These are phyloP conservation scores for Puccinia hordei DNA, from an alignment of 1,284 basidiomycete species.

Conservation along the genomic window DNA sequence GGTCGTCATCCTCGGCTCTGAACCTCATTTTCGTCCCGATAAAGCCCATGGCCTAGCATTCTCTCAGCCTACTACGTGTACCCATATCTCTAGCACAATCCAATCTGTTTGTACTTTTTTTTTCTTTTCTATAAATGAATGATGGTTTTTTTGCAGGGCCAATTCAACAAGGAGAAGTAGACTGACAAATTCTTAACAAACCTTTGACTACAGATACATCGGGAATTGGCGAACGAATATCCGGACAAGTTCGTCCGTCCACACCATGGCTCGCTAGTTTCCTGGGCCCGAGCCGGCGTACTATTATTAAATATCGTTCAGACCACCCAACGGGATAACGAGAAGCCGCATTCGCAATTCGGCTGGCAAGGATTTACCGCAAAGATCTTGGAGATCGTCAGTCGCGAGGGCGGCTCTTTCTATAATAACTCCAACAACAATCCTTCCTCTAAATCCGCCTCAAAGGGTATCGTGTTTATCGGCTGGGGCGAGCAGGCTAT, in stretches of 20 bases:
- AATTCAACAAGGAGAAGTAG: background rate
- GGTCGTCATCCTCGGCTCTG: constrained; percentile 36
- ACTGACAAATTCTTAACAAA: background rate
- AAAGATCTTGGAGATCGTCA: constrained; percentile 17
- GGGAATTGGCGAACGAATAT: constrained; percentile 31
- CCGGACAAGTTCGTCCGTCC: constrained; percentile 20
- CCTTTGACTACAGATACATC: constrained; percentile 30
- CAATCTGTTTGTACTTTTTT: constrained; percentile 5
- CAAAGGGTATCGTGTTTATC: constrained; percentile 44
- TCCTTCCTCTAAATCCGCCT: background rate
- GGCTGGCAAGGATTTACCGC: constrained; percentile 34
- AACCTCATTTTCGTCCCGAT: background rate
- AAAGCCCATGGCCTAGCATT: constrained; percentile 39
- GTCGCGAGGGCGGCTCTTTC: constrained; percentile 2
- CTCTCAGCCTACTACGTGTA: constrained; percentile 20
- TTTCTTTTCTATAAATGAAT: background rate
- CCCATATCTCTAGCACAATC: constrained; percentile 16
- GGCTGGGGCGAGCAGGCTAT: constrained; percentile 35
- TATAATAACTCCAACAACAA: background rate
- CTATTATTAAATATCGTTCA: constrained; percentile 33
- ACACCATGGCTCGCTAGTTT: constrained; percentile 27
- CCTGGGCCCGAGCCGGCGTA: constrained; percentile 32
- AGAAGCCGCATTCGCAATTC: background rate
- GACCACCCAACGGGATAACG: constrained; percentile 9
- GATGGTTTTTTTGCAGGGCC: background rate